Percentiles rank a stretch among this genome's conserved stretches.
Conservation (phyloP, 2,329 filamentous ascomycete genomes). For the Aspergillus eucalypticola region DNA sequence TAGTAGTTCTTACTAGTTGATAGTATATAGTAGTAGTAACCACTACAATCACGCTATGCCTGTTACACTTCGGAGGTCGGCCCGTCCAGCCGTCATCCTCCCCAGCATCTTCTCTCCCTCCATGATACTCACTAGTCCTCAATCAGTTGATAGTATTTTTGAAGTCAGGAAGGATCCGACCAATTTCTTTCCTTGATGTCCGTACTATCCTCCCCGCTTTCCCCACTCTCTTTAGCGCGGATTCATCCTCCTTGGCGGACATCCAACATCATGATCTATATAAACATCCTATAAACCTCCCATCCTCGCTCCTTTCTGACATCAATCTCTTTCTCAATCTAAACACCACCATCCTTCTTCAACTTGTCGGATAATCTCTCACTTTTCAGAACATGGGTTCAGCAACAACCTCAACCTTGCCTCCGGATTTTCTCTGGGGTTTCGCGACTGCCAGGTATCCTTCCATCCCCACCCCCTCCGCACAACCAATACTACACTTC, state of each 20-base stretch:
- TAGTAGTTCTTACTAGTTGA: too few relatives aligned
- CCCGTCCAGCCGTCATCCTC: conserved; percentile 12
- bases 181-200: neutral
- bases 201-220: neutral
- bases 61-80: conserved; percentile 14
- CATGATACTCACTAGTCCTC: too few relatives aligned
- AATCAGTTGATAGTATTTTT: too few relatives aligned
- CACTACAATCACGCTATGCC: neutral
- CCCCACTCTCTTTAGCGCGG: neutral
- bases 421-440: conserved; percentile 73
- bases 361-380: neutral
- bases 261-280: neutral
- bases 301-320: too few relatives aligned
- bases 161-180: neutral
- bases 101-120: neutral
- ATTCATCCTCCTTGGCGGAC: neutral
- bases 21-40: too few relatives aligned
- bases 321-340: neutral
- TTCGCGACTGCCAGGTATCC: conserved; percentile 73
- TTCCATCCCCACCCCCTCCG: neutral
- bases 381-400: conserved; percentile 30
- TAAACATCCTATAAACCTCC: too few relatives aligned
- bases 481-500: neutral
- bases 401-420: conserved; percentile 47
- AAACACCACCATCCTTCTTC: neutral